These are phyloP conservation scores for Tilletia setariae DNA, from an alignment of 1,284 basidiomycete species.

Conservation along the genomic window DNA sequence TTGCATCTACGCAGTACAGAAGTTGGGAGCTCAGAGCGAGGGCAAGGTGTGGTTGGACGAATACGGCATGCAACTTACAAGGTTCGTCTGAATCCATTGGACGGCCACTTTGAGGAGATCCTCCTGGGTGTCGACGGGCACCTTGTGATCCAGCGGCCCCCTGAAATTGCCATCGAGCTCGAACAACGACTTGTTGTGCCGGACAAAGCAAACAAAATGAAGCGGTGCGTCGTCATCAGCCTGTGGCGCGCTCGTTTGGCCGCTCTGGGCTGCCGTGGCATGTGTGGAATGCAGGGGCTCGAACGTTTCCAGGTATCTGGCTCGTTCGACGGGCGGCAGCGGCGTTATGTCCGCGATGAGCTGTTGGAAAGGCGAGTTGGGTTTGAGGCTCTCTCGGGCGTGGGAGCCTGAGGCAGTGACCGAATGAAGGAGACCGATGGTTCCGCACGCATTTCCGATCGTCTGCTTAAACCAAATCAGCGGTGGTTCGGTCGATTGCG, in stretches of 20 bases:
- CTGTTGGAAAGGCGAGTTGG: constrained; percentile 33
- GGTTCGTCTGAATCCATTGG: constrained; percentile 42
- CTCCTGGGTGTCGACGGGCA: constrained; percentile 29
- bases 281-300: constrained; percentile 40
- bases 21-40: not conserved
- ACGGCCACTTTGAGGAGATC: constrained; percentile 33
- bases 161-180: constrained; percentile 50
- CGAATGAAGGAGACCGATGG: constrained; percentile 52
- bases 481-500: constrained; percentile 3
- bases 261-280: constrained; percentile 37
- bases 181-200: constrained; percentile 33
- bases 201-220: constrained; percentile 53
- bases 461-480: constrained; percentile 52
- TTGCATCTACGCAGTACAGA: constrained; percentile 32
- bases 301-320: constrained; percentile 34
- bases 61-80: constrained; percentile 29
- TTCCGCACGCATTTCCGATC: constrained; percentile 54
- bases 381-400: constrained; percentile 23
- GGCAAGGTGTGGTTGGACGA: not conserved
- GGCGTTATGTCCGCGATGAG: constrained; percentile 21
- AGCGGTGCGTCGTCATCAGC: constrained; percentile 46
- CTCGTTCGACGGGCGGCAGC: constrained; percentile 20
- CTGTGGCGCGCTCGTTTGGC: constrained; percentile 46
- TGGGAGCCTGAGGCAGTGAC: constrained; percentile 40
- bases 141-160: constrained; percentile 41